These are phyloP conservation scores for Aureobasidium musti DNA, from an alignment of 2,329 filamentous ascomycete genomes.

Conservation along the genomic window DNA sequence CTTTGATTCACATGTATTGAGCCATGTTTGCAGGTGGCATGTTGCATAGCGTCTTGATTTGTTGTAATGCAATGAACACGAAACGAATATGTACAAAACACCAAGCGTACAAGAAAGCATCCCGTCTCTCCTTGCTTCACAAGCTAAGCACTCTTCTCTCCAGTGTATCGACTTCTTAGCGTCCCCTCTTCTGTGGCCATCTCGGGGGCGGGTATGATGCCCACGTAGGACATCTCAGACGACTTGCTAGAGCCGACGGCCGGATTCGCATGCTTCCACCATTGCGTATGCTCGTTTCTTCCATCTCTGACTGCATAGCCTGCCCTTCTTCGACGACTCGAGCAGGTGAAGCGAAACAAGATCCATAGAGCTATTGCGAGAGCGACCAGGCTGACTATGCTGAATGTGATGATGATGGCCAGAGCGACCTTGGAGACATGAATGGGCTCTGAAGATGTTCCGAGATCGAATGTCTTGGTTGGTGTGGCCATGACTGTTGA, in stretches of 20 bases:
- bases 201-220: conserved; percentile 12
- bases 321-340: conserved; percentile 20
- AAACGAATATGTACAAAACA: conserved; percentile 6
- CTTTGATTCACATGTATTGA: neutral
- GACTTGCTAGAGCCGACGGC: neutral
- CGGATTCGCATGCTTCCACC: conserved; percentile 30
- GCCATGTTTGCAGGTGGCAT: neutral
- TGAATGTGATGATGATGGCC: conserved; percentile 27
- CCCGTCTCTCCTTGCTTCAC: neutral
- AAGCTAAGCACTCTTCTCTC: neutral
- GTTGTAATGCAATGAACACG: neutral
- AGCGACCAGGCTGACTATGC: conserved; percentile 27
- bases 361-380: conserved; percentile 28
- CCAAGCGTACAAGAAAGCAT: neutral
- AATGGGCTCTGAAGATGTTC: conserved; percentile 13
- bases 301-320: conserved; percentile 25
- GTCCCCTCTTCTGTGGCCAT: neutral
- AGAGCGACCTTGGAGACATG: conserved; percentile 28
- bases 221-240: neutral
- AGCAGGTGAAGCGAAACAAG: conserved; percentile 30
- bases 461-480: neutral
- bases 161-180: neutral
- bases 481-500: neutral
- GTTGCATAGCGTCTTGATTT: conserved; percentile 18
- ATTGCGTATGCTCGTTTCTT: conserved; percentile 24